phyloP scores from a whole-genome alignment of 2,329 filamentous ascomycete species.

The Mollisia scopiformis region DNA sequence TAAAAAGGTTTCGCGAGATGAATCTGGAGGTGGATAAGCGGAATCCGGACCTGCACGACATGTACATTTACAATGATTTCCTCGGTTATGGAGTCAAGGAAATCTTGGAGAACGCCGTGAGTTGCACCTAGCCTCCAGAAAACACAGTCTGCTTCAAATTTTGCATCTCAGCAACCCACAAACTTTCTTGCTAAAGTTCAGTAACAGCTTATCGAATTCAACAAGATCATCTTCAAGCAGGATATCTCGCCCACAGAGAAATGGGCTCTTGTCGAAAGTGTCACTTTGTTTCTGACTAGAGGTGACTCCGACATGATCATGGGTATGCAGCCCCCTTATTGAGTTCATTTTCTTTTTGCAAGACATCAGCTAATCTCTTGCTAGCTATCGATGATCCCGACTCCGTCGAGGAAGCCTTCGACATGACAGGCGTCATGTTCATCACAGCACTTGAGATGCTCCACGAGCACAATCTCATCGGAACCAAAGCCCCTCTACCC shows the following conservation, averaged over 20 bases:
- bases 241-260: slow-evolving; percentile 17
- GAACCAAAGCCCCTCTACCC: background rate
- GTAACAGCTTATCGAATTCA: slow-evolving; percentile 15
- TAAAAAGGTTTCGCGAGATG: background rate
- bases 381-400: background rate
- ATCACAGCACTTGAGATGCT: background rate
- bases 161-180: background rate
- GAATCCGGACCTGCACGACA: slow-evolving; percentile 12
- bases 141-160: background rate
- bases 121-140: background rate
- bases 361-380: background rate
- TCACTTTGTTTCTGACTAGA: background rate
- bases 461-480: background rate
- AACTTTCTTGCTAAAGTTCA: background rate
- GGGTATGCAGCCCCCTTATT: slow-evolving; percentile 8
- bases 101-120: slow-evolving; percentile 18
- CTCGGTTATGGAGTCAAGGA: slow-evolving; percentile 17
- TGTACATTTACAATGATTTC: slow-evolving; percentile 22
- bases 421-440: background rate
- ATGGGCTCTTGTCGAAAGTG: slow-evolving; percentile 16
- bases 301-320: slow-evolving; percentile 3
- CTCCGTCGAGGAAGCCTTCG: background rate
- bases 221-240: slow-evolving; percentile 21
- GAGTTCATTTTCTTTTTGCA: too few relatives aligned
- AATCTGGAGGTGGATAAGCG: slow-evolving; percentile 7